These are phyloP conservation scores for Globisporangium perplexum DNA, from an alignment of 352 stramenopile genomes.

Conservation along the genomic window DNA sequence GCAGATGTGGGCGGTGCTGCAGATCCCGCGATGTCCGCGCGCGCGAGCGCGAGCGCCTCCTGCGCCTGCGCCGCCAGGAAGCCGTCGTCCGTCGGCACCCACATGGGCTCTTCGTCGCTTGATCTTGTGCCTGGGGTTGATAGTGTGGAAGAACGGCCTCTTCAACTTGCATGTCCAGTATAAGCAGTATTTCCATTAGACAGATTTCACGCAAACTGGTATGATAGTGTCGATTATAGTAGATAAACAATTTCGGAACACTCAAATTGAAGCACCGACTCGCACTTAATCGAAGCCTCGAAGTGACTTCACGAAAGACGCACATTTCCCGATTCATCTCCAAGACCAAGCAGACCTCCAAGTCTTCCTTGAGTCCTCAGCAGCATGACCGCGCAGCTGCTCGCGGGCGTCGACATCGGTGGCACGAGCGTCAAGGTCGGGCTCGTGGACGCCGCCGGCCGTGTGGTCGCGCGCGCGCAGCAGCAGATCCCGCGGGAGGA, in stretches of 20 bases:
- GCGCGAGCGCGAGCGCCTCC: constrained; percentile 3
- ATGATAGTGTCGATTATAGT: too few relatives aligned
- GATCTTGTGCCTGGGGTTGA: neutral
- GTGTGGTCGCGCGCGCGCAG: constrained; percentile 43
- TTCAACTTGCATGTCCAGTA: neutral
- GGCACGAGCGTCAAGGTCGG: constrained; percentile 71
- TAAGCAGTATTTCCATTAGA: too few relatives aligned
- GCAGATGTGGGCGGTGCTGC: neutral
- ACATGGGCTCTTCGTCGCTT: constrained; percentile 2
- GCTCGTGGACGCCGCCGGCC: constrained; percentile 42
- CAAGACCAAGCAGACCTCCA: neutral
- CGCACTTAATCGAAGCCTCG: too few relatives aligned
- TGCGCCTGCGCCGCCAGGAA: constrained; percentile 12
- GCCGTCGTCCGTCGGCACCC: constrained; percentile 12
- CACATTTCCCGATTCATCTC: too few relatives aligned
- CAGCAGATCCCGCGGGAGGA: constrained; percentile 30
- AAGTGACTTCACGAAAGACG: too few relatives aligned
- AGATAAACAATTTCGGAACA: too few relatives aligned
- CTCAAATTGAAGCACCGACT: too few relatives aligned
- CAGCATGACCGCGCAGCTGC: constrained; percentile 18
- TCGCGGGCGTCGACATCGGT: constrained; percentile 69
- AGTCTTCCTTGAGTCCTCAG: neutral
- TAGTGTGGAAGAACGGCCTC: neutral
- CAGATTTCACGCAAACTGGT: too few relatives aligned
- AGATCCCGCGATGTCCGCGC: constrained; percentile 3